phyloP scores from a whole-genome alignment of 2,329 filamentous ascomycete species.

The Talaromyces sp. region DNA sequence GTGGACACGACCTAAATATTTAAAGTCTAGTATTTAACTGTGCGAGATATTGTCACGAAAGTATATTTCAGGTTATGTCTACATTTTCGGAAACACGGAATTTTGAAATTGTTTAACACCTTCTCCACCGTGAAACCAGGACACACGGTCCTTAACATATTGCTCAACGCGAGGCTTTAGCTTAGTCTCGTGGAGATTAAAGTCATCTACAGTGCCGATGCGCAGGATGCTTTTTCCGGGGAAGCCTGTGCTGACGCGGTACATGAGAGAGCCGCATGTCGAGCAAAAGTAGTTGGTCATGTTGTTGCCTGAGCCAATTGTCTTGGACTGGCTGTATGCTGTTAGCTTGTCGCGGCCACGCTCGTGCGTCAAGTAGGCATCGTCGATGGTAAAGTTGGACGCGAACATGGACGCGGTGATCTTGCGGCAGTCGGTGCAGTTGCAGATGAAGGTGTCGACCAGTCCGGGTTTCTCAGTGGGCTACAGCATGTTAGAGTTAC shows the following conservation, averaged over 20 bases:
- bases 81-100: background rate
- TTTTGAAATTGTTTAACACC: conserved; percentile 25
- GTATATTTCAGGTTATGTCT: background rate
- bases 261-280: conserved; percentile 57
- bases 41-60: background rate
- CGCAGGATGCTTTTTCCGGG: conserved; percentile 47
- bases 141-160: conserved; percentile 47
- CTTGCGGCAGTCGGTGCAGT: conserved; percentile 58
- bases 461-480: conserved; percentile 20
- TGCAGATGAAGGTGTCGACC: conserved; percentile 50
- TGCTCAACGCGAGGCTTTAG: conserved; percentile 50
- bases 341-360: conserved; percentile 49
- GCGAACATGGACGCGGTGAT: conserved; percentile 59
- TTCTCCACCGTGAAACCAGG: conserved; percentile 41
- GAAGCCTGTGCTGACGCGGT: conserved; percentile 41
- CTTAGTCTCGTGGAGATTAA: conserved; percentile 50
- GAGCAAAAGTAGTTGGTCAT: conserved; percentile 61
- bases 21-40: background rate
- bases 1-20: background rate
- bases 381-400: conserved; percentile 50
- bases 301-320: conserved; percentile 39
- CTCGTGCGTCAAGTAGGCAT: conserved; percentile 42
- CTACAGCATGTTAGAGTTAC: background rate
- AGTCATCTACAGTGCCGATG: conserved; percentile 59
- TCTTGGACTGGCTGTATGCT: conserved; percentile 41